Evolutionary conservation across 164 flowering plant species (phyloP), one percentile per base, ranked within the genome.

Genomic region (Magnolia kwangsiensis): DNA sequence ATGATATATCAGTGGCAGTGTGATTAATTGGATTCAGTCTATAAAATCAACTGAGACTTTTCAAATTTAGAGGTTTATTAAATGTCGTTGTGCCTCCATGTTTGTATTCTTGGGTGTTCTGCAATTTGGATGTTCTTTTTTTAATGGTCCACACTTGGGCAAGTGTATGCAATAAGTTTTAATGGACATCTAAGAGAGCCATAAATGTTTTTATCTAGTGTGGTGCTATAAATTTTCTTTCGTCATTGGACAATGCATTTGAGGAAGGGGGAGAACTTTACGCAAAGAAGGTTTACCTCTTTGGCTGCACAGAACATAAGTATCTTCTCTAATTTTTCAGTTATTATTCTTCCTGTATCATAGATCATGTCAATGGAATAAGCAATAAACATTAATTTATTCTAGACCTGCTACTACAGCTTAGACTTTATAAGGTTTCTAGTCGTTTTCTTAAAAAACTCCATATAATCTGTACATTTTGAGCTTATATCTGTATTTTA

Each of bases 301-400:
- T 94, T 80, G 96, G 97, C 49, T 86, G 89, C 74, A 89, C 97
- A 0, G 99, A 96, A 77, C 98, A 98, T 94, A 87, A 87, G 97
- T 82, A 21, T 37, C 61, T 21, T 74, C 1, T 37, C 1, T 63
- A 3, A 63, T 10, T 23, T 67, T 14, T 8, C 2, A 13, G 31
- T 27, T 27, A 27, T 27, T 1, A 27, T 27, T 27, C 29, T 27
- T 27, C 29, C 2, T 27, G 29, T 27, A 27, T 27, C 29, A 27
- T 27, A 27, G 2, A 27, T 27, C 29, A 27, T 27, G 1, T 27
- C 29, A 27, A 27, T 27, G 29, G 29, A 27, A 2, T 27, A 2
- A 27, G 29, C 29, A 27, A 27, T 27, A 27, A 27, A 27, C 29
- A 27, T 27, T 27, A 27, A 27, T 27, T 27, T 27, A 27, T 27